Base-by-base conservation (phyloP, 495 filamentous ascomycete species). In the Glutinoglossum americanum region DNA sequence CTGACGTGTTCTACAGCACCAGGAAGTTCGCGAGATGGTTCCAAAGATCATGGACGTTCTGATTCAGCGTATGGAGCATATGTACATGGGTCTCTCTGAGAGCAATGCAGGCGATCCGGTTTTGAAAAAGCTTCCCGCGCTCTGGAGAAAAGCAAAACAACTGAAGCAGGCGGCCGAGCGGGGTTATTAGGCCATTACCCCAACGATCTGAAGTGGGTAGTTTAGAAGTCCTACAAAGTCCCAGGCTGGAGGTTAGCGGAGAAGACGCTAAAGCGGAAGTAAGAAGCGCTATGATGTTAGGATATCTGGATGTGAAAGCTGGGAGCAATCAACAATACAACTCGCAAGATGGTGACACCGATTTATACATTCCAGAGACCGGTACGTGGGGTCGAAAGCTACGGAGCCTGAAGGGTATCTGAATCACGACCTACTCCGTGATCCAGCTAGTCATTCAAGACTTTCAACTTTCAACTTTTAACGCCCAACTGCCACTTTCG, bases 41-140 rank as follows among this genome's bases (percentile, higher is more conserved):
- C 78, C 80, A 32, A 76, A 74, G 60, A 80, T 92, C 62, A 84
- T 93, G 78, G 74, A 77, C 21, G 76, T 85, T 44, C 72, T 92
- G 60, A 76, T 81, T 60, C 72, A 81, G 55, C 79, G 87, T 32
- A 72, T 89, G 41, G 81, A 90, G 61, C 71, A 71, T 54, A 73
- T 86, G 35, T 86, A 87, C 67, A 77, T 85, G 68, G 72, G 73
- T 44, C 76, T 86, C 61, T 80, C 77, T 57, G 74, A 80, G 60
- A 71, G 69, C 53, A 70, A 77, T 21, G 80, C 81, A 15, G 73
- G 78, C 49, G 79, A 85, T 64, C 74, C 76, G 3, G 69, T 78
- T 35, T 70, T 87, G 41, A 82, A 82, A 62, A 74, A 73, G 60
- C 81, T 89, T 41, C 73, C 78, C 3, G 65, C 69, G 3, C 65